Evolutionary conservation across 1,284 basidiomycete genomes (phyloP), one percentile per base, ranked within the genome.

Genomic region (Tylopilus sp.): DNA sequence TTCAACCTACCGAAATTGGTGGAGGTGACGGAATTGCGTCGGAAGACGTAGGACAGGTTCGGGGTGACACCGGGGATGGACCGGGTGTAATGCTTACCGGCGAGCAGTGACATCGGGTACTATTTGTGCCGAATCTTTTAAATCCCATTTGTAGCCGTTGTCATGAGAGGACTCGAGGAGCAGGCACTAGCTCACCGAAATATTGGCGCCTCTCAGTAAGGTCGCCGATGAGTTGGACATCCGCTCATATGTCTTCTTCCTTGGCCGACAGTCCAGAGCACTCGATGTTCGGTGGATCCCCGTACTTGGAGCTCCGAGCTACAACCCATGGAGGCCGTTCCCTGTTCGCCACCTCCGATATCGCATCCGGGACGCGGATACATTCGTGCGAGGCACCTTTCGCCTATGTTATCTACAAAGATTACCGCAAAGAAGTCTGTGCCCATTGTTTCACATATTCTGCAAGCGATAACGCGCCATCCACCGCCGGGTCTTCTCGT

Each of bases 371-470:
- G 37, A 74, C 73, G 3, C 64, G 70, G 23, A 59, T 82, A 38
- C 67, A 75, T 48, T 65, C 64, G 28, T 74, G 73, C 50, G 48
- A 65, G 35, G 59, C 59, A 11, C 79, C 79, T 2, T 80, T 76
- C 53, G 71, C 74, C 1, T 69, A 69, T 23, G 75, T 78, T 31
- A 69, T 82, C 37, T 75, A 74, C 59, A 74, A 68, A 50, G 73
- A 73, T 51, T 84, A 83, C 55, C 72, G 79, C 40, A 81, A 78
- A 59, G 82, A 83, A 61, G 79, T 83, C 44, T 86, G 83, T 55
- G 76, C 74, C 11, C 68, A 76, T 57, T 86, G 83, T 61, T 84
- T 81, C 60, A 70, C 73, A 33, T 83, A 84, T 56, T 72, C 81
- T 29, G 75, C 76, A 49, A 79, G 78, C 64, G 64, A 64, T 36